Evolutionary conservation across 1,139 yeast genomes (phyloP).

Genomic region (Blastobotrys illinoisensis): DNA sequence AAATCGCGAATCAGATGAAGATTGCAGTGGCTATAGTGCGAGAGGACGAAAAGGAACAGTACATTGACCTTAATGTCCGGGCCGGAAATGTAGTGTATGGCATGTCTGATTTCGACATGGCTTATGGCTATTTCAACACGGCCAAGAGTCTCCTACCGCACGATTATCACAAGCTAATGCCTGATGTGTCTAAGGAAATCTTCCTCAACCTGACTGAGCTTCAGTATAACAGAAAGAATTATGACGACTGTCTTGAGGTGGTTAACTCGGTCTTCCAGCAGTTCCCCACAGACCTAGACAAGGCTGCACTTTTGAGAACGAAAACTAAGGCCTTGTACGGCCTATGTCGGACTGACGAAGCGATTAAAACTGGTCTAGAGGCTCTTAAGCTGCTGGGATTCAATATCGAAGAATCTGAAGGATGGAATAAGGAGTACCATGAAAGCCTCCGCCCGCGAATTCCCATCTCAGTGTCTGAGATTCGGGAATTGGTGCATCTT

Average conservation of each 20-base stretch:
- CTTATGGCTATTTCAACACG: slow-evolving; percentile 26
- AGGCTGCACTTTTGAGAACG: slow-evolving; percentile 29
- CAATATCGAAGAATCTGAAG: slow-evolving; percentile 34
- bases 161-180: slow-evolving; percentile 14
- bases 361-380: slow-evolving; percentile 27
- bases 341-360: slow-evolving; percentile 34
- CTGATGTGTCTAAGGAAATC: slow-evolving; percentile 21
- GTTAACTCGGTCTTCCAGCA: slow-evolving; percentile 18
- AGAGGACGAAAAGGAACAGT: slow-evolving; percentile 22
- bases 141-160: slow-evolving; percentile 22
- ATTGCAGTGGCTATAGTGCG: slow-evolving; percentile 27
- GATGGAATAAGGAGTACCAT: slow-evolving; percentile 28
- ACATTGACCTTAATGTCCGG: slow-evolving; percentile 23
- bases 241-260: slow-evolving; percentile 22
- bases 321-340: slow-evolving; percentile 41
- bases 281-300: slow-evolving; percentile 20
- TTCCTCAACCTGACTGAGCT: slow-evolving; percentile 25
- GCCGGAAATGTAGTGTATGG: slow-evolving; percentile 29
- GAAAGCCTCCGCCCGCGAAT: slow-evolving; percentile 32
- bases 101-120: slow-evolving; percentile 30
- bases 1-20: slow-evolving; percentile 28
- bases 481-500: slow-evolving; percentile 34
- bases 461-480: slow-evolving; percentile 43
- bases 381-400: slow-evolving; percentile 24
- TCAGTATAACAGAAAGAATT: slow-evolving; percentile 25